Percentiles rank a stretch among this genome's conserved stretches.
phyloP scores from a whole-genome alignment of 805 yeast genomes.

The Candida michaelii region DNA sequence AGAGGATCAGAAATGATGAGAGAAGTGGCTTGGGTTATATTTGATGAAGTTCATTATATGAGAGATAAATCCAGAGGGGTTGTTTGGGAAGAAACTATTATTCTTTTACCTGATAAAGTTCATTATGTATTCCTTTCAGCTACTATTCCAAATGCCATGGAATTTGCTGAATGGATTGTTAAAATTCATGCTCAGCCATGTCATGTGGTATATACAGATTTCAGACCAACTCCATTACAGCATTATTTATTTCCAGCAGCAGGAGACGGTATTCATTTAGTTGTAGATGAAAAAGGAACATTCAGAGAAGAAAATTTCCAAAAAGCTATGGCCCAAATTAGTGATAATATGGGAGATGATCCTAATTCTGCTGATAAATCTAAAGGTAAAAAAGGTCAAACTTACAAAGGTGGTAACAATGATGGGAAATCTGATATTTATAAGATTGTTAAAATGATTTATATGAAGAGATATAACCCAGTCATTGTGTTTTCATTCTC shows the following conservation, averaged over 20 bases:
- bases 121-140: slow-evolving; percentile 90
- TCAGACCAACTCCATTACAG: slow-evolving; percentile 97
- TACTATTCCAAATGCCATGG: slow-evolving; percentile 98
- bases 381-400: slow-evolving; percentile 74
- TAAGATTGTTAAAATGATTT: slow-evolving; percentile 96
- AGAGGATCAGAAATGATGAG: slow-evolving; percentile 95
- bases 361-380: slow-evolving; percentile 58
- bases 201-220: slow-evolving; percentile 97
- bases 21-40: slow-evolving; percentile 95
- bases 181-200: slow-evolving; percentile 95
- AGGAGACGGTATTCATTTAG: slow-evolving; percentile 96
- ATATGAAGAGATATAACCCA: slow-evolving; percentile 94
- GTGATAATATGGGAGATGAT: slow-evolving; percentile 82
- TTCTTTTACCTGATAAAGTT: slow-evolving; percentile 95
- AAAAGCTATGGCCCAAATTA: slow-evolving; percentile 94
- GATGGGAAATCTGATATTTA: slow-evolving; percentile 83
- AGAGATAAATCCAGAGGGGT: slow-evolving; percentile 97
- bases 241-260: slow-evolving; percentile 98
- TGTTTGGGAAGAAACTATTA: slow-evolving; percentile 98
- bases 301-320: slow-evolving; percentile 98
- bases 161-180: slow-evolving; percentile 98
- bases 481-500: slow-evolving; percentile 98
- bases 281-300: slow-evolving; percentile 94
- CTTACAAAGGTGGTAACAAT: slow-evolving; percentile 83
- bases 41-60: slow-evolving; percentile 97